Base-by-base conservation (phyloP, 805 yeast species). In the Pichia deserticola region DNA sequence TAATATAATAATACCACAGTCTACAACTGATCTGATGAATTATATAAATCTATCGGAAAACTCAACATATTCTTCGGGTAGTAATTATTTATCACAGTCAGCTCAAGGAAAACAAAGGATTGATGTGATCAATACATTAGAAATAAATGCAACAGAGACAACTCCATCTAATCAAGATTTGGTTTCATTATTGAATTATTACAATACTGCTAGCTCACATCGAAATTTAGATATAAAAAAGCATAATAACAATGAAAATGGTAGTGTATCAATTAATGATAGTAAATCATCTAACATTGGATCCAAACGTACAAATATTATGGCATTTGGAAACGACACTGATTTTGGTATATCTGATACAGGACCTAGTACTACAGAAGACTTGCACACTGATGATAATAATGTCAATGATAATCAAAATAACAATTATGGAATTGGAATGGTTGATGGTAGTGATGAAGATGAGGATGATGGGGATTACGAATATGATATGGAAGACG, bases 101-200 rank as follows among this genome's bases (percentile, higher is more conserved):
- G n/a, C n/a, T n/a, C n/a, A n/a, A n/a, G n/a, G n/a, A n/a, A n/a
- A n/a, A n/a, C n/a, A n/a, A n/a, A n/a, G n/a, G n/a, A n/a, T n/a
- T n/a, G n/a, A n/a, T n/a, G n/a, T n/a, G n/a, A n/a, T n/a, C n/a
- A n/a, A n/a, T n/a, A n/a, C n/a, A n/a, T n/a, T n/a, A n/a, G n/a
- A n/a, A n/a, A n/a, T n/a, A n/a, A n/a, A n/a, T n/a, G n/a, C 32
- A 29, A 29, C 32, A 29, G 8, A 5, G 32, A 5, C 32, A 29
- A 29, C 32, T 38, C 7, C 42, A 8, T 25, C 32, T 32, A 42
- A 35, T 33, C 12, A 34, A n/a, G 51, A 49, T 44, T 45, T 49
- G 35, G 48, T 39, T 10, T 45, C 52, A 3, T 33, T 49, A 32
- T 38, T 49, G 12, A 49, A 49, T n/a, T 49, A 49, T 12, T 49